A percentile compares a stretch with the other conserved stretches of the same genome.
Conservation (phyloP, 176 grass and related monocot species). For the Ampelocalamus luodianensis region DNA sequence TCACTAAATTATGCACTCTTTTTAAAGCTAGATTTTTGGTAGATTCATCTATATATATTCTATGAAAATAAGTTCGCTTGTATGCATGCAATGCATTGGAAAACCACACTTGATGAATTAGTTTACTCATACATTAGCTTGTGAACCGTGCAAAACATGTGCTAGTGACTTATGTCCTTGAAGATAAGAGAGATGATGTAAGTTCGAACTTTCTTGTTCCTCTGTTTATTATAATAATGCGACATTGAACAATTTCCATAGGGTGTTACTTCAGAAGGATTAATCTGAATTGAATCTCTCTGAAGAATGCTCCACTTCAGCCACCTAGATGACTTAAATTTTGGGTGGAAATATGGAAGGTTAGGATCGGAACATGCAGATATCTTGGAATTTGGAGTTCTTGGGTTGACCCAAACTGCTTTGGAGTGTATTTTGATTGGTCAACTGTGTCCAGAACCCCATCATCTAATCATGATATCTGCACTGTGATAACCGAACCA, state of each 20-base stretch:
- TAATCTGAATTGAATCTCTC: neutral
- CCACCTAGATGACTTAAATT: constrained; percentile 7
- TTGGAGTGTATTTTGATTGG: neutral
- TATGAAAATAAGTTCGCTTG: neutral
- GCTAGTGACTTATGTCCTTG: neutral
- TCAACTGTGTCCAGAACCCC: neutral
- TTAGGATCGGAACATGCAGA: constrained; percentile 18
- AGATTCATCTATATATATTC: neutral
- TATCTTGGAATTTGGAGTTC: neutral
- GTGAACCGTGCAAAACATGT: neutral
- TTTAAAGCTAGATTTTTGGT: neutral
- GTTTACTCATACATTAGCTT: neutral
- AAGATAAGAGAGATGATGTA: neutral
- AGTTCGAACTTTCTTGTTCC: neutral
- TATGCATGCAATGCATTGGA: neutral
- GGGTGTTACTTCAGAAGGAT: constrained; percentile 5
- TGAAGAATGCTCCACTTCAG: neutral
- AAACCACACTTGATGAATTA: neutral
- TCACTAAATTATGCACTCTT: neutral
- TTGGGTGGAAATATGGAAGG: neutral
- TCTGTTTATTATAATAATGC: neutral
- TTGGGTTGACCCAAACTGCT: neutral
- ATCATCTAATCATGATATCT: neutral
- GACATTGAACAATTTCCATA: neutral
- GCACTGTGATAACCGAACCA: constrained; percentile 20